phyloP scores from a whole-genome alignment of 805 yeast genomes.

The Ogataea siamensis region DNA sequence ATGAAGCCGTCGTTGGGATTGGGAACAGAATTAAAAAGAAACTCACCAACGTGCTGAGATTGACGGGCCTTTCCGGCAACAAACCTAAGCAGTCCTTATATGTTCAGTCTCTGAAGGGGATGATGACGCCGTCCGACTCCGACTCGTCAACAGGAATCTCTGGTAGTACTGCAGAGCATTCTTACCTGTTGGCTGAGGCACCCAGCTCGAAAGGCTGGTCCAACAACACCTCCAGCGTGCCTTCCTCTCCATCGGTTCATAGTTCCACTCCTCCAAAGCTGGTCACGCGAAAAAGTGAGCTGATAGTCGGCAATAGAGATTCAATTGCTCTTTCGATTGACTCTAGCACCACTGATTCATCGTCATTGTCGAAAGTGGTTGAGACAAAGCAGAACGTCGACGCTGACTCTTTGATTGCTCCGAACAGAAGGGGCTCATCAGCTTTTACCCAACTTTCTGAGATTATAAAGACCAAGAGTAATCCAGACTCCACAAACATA shows the following conservation, averaged over 20 bases:
- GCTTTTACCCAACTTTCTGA: constrained; percentile 24
- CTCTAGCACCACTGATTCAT: constrained; percentile 34
- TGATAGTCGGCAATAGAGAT: constrained; percentile 11
- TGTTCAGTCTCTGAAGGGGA: constrained; percentile 19
- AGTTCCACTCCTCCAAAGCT: constrained; percentile 2
- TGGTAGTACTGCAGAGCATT: constrained; percentile 11
- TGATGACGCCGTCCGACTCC: constrained; percentile 17
- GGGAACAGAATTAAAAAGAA: constrained; percentile 61
- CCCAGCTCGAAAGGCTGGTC: constrained; percentile 11
- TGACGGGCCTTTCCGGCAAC: constrained; percentile 19
- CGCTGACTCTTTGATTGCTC: constrained; percentile 18
- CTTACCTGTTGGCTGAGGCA: constrained; percentile 17
- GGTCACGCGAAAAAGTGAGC: constrained; percentile 2
- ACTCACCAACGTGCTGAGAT: constrained; percentile 40
- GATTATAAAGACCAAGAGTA: constrained; percentile 17
- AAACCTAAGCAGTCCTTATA: constrained; percentile 18
- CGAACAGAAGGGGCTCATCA: constrained; percentile 17
- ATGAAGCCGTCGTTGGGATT: constrained; percentile 79
- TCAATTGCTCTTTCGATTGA: constrained; percentile 25
- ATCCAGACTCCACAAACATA: constrained; percentile 3
- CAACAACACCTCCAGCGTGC: neutral
- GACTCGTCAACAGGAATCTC: constrained; percentile 16
- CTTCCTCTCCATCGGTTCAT: constrained; percentile 1
- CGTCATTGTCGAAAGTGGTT: constrained; percentile 24
- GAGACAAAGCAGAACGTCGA: constrained; percentile 26